Base-by-base conservation (phyloP, 257 asterid species). In the Solanum etuberosum region DNA sequence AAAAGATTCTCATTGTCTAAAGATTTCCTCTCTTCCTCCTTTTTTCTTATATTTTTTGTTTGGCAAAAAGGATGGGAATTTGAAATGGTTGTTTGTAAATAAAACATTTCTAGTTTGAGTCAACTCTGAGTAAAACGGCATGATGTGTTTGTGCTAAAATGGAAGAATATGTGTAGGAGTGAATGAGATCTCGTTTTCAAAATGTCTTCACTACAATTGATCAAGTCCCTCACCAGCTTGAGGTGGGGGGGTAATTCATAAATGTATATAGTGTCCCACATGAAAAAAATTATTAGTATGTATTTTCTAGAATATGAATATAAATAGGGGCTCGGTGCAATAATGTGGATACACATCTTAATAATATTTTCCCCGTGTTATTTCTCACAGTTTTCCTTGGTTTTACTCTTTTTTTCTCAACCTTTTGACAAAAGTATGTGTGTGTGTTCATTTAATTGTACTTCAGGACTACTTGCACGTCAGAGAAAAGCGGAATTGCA, bases 401-500 rank as follows among this genome's bases (percentile, higher is more conserved):
- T 40, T 48, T 82, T 16, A 67, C 73, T 67, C 61, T 67, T 65
- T 65, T 65, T 6, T 3, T 13, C 37, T 9, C 63, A 32, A n/a
- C 37, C 73, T 27, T 67, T 27, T 67, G 73, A 27, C 73, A 6
- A 37, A 65, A 65, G 73, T 65, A 61, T 25, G 73, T 13, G 73
- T 13, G 9, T 67, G 73, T 8, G 2, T 12, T 10, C 73, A 67
- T 67, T 67, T 67, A 29, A 20, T 78, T 68, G 48, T 9, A 85
- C 51, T 82, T 67, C 87, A 97, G 99, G 99, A 86, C 93, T 97
- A 38, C 94, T 96, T 87, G 99, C 99, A 23, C 93, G 99, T 71
- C 98, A 96, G 89, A 92, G 99, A 91, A 95, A 87, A 91, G 98
- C 93, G 67, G 99, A 97, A 90, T 86, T 97, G 89, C 89, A 90